These are phyloP conservation scores for Theobroma cacao DNA, from an alignment of 345 rosid genomes.

Conservation along the genomic window DNA sequence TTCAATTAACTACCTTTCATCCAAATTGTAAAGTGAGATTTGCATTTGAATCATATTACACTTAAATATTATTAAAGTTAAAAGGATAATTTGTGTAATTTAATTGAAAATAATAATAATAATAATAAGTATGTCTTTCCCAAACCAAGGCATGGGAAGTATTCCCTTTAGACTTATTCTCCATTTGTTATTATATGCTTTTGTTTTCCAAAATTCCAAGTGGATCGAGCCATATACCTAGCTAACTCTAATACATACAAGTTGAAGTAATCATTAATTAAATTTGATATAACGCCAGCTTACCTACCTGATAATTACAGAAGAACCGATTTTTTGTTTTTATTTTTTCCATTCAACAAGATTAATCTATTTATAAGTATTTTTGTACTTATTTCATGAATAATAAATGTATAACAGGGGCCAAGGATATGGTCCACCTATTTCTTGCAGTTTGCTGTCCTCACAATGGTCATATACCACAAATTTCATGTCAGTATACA, in stretches of 20 bases:
- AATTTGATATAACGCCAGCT: background rate
- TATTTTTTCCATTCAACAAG: background rate
- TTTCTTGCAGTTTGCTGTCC: background rate
- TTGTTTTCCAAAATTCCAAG: background rate
- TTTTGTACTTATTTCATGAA: background rate
- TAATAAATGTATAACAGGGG: background rate
- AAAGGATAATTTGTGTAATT: too few relatives aligned
- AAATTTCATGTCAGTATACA: background rate
- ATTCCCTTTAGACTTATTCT: background rate
- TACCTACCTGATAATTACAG: background rate
- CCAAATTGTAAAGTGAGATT: background rate
- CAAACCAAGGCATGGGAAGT: background rate
- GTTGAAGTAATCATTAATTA: background rate
- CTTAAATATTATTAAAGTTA: too few relatives aligned
- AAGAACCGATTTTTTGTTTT: background rate
- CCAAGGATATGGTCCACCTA: background rate
- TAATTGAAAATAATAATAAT: background rate
- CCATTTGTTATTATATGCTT: background rate
- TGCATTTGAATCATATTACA: background rate
- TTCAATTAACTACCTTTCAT: background rate
- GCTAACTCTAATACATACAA: background rate
- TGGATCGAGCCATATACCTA: background rate
- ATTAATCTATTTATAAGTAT: background rate
- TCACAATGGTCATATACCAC: background rate
- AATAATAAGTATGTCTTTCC: background rate